A percentile compares a stretch with the other conserved stretches of the same genome.
Evolutionary conservation across 805 yeast species (phyloP).

Genomic region (Starmerella powellii): DNA sequence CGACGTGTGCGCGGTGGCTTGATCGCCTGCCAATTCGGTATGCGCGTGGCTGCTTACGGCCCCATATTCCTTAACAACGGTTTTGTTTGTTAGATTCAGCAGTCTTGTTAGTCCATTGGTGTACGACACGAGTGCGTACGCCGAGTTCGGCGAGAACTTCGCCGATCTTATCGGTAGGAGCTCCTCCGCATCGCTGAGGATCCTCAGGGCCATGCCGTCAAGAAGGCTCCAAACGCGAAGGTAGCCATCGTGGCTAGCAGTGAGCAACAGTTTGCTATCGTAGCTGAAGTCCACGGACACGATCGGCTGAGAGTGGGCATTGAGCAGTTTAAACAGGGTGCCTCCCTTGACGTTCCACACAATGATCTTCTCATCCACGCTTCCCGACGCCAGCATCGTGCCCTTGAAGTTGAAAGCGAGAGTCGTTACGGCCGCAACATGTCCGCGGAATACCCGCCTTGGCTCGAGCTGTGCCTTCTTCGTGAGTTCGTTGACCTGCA

Average conservation of each 20-base stretch:
- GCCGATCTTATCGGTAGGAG: slow-evolving; percentile 57
- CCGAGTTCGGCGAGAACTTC: slow-evolving; percentile 66
- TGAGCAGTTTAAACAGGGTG: slow-evolving; percentile 57
- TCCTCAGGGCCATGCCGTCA: slow-evolving; percentile 39
- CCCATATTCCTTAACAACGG: slow-evolving; percentile 2
- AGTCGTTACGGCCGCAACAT: slow-evolving; percentile 74
- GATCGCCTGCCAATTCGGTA: neutral
- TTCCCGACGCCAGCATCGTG: slow-evolving; percentile 64
- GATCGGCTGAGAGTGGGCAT: slow-evolving; percentile 90
- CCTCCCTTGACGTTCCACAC: slow-evolving; percentile 79
- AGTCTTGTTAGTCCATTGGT: slow-evolving; percentile 46
- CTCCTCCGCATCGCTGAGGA: slow-evolving; percentile 52
- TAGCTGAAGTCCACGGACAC: slow-evolving; percentile 59
- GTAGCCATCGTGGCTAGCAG: slow-evolving; percentile 85
- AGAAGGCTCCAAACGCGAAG: slow-evolving; percentile 71
- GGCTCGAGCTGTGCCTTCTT: slow-evolving; percentile 29
- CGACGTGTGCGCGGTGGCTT: neutral
- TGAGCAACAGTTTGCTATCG: slow-evolving; percentile 70
- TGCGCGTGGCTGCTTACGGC: neutral
- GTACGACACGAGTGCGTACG: slow-evolving; percentile 62
- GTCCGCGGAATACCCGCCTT: slow-evolving; percentile 47
- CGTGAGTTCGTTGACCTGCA: slow-evolving; percentile 19
- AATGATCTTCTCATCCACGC: slow-evolving; percentile 81
- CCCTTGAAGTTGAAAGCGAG: slow-evolving; percentile 62
- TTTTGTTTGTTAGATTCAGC: slow-evolving; percentile 4